Percentiles rank a stretch among this genome's conserved stretches.
Evolutionary conservation across 1,284 basidiomycete species (phyloP).

Genomic region (Butyriboletus regius): DNA sequence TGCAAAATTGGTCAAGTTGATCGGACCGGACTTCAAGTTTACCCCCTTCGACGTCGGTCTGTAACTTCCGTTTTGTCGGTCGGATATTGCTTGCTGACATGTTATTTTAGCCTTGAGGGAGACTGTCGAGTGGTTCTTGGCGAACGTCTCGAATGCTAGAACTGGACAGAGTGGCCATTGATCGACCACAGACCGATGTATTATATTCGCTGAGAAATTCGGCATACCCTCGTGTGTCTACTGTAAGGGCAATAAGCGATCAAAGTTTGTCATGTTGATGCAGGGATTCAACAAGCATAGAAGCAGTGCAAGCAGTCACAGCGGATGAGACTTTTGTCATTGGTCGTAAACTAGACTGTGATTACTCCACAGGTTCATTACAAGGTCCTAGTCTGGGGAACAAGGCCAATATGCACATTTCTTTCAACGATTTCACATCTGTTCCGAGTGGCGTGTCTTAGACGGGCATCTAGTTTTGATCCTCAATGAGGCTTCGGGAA

Average conservation of each 20-base stretch:
- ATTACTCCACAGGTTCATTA: constrained; percentile 1
- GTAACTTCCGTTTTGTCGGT: constrained; percentile 27
- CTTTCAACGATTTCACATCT: constrained; percentile 1
- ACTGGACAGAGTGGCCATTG: constrained; percentile 35
- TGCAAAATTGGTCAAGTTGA: constrained; percentile 63
- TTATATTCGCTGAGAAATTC: background rate
- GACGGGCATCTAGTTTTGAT: constrained; percentile 56
- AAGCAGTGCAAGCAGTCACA: background rate
- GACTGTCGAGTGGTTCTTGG: constrained; percentile 72
- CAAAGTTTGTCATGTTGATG: background rate
- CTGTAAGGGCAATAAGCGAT: background rate
- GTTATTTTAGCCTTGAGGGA: constrained; percentile 51
- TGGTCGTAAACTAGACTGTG: constrained; percentile 3
- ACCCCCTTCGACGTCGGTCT: constrained; percentile 75
- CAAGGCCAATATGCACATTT: background rate
- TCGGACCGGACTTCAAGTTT: constrained; percentile 67
- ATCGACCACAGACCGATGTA: constrained; percentile 7
- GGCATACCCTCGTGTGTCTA: background rate
- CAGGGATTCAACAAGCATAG: background rate
- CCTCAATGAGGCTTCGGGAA: constrained; percentile 63
- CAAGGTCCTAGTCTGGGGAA: background rate
- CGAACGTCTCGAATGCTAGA: constrained; percentile 63
- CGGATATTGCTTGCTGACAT: background rate
- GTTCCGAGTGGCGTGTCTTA: background rate
- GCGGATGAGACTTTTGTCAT: background rate